Base-by-base conservation (phyloP, 2,329 filamentous ascomycete species). In the Cordyceps fumosorosea region DNA sequence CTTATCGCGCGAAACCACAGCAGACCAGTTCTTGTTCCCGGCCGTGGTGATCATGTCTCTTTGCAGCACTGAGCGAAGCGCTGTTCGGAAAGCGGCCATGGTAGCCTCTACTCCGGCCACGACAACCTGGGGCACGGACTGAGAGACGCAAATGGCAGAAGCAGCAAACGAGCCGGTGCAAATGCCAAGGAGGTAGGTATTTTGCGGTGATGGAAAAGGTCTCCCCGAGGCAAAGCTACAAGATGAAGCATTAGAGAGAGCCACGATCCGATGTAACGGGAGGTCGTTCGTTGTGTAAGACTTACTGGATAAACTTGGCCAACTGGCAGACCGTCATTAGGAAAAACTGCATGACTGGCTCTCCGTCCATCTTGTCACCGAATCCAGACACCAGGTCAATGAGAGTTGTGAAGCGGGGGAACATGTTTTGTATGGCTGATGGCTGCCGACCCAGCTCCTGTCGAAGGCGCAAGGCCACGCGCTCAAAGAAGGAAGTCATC, bases 331-430 rank as follows among this genome's bases (percentile, higher is more conserved):
- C 29, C 5, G 58, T 65, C 37, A 67, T 50, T 24, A 70, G 67
- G 42, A 65, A 69, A 16, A 69, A 68, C n/a, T 57, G 63, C 34
- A 70, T 56, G 12, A 65, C 61, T 11, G 63, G 64, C 10, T 62
- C 63, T 24, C 65, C 67, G 16, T 65, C 60, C 4, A 65, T 66
- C 16, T 11, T 54, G 20, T 69, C 65, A 8, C 63, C 64, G 3
- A 65, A 58, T 63, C 4, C 52, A 24, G 52, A 34, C 20, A 54
- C 32, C 52, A 71, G 57, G 18, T 71, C 69, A 22, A 69, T 66
- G 6, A 71, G 67, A 1, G 69, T 70, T 1, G 69, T 70, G 51
- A 71, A 71, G 3, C 64, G 66, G 51, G 69, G 69, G 50, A 71
- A 71, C 20, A 69, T 34, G 2, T 53, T 53, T 44, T 69, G 68